Conservation (phyloP, 768 basidiomycete genomes). For the Mycena alexandri region DNA sequence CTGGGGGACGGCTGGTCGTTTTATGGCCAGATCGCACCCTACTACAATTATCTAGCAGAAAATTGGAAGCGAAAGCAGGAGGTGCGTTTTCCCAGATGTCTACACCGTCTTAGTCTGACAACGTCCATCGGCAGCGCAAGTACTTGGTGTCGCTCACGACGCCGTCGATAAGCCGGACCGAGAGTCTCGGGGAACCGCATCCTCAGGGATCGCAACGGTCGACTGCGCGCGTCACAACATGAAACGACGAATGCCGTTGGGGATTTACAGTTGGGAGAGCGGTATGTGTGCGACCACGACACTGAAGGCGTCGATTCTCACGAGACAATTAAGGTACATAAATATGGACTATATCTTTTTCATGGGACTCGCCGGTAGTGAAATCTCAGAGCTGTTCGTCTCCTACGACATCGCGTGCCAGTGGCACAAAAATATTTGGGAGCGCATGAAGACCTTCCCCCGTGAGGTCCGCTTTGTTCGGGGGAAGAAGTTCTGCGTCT, state of each 20-base stretch:
- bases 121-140: constrained; percentile 1
- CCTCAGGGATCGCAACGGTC: not conserved
- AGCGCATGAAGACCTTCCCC: not conserved
- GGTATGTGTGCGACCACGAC: not conserved
- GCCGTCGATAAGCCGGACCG: too few species aligned
- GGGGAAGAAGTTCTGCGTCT: not conserved
- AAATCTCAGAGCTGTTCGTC: too few species aligned
- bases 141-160: constrained; percentile 20
- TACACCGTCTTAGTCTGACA: not conserved
- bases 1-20: constrained; percentile 34
- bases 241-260: constrained; percentile 26
- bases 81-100: not conserved
- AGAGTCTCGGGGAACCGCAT: too few species aligned
- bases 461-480: not conserved
- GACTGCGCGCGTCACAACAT: not conserved
- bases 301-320: not conserved
- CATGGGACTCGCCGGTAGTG: too few species aligned
- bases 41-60: constrained; percentile 18
- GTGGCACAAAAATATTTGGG: too few species aligned
- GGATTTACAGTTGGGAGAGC: not conserved
- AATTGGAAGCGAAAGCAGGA: constrained; percentile 2
- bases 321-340: constrained; percentile 13
- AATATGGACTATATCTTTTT: too few species aligned
- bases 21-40: constrained; percentile 13
- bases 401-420: too few species aligned